Base-by-base conservation (phyloP, 306 rosid genomes). In the Trichosanthes cucumerina region DNA sequence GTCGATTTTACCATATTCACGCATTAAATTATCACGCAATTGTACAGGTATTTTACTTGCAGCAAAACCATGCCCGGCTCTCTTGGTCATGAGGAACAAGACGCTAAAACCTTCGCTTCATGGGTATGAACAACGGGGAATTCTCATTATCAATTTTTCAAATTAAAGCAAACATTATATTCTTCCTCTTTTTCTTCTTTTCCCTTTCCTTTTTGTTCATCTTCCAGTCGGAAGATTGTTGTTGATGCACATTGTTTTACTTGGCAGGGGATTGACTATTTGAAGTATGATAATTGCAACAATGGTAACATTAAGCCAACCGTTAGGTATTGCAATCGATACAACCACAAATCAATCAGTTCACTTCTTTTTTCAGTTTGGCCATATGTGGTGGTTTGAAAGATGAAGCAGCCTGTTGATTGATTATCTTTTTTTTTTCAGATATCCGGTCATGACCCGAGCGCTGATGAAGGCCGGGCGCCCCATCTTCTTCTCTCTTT, bases 11-110 rank as follows among this genome's bases (percentile, higher is more conserved):
- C 38, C 5, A n/a, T 65, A 5, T 9, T 3, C 76, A 21, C 15
- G 23, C 26, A 47, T 7, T 26, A 73, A 16, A 28, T 16, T 73
- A 49, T 47, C 77, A 14, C 26, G 58, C 58, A 47, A 28, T 24
- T 73, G 15, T 75, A 84, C 85, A 92, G 99, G 88, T 89, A 89
- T 84, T 92, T 78, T 69, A 95, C 99, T 31, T 95, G 97, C 72
- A 95, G 99, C 86, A 89, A 88, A 83, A 69, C 84, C 44, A 88
- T 92, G 99, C 99, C 99, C 31, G 99, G 99, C 69, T 95, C 99
- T 75, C 89, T 92, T 58, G 92, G 93, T 74, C 93, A 88, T 14
- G 99, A 95, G 84, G 91, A 91, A 28, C 92, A 89, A 87, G 97
- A 95, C 85, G 99, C 99, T 82, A 84, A 84, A 76, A 91, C 88